Conservation (phyloP, 1,284 basidiomycete genomes). For the Irpex sp. region DNA sequence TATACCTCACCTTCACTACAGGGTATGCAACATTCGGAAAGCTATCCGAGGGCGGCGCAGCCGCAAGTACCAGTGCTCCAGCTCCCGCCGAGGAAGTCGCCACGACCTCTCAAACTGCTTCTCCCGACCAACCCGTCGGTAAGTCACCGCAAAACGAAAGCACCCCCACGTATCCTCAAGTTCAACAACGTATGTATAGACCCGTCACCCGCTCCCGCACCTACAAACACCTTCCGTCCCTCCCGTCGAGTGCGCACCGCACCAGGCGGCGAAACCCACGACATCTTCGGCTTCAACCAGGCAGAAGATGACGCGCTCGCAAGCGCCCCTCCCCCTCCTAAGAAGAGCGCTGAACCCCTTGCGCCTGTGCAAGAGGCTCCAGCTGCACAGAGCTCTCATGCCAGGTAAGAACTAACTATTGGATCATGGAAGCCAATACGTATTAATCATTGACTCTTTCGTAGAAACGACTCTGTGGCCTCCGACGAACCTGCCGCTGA, state of each 20-base stretch:
- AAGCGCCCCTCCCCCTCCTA: too few relatives aligned
- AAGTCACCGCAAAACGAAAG: background rate
- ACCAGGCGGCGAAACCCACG: constrained; percentile 44
- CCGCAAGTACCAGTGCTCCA: constrained; percentile 17
- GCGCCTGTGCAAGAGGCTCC: background rate
- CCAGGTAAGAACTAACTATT: background rate
- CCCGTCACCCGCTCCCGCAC: constrained; percentile 11
- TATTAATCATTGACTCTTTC: too few relatives aligned
- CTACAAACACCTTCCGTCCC: constrained; percentile 37
- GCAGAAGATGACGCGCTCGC: background rate
- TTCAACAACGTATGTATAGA: background rate
- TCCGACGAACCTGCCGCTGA: background rate
- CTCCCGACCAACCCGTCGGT: background rate
- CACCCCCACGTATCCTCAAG: background rate
- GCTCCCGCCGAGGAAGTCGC: constrained; percentile 3
- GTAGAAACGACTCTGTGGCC: background rate
- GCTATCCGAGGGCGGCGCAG: constrained; percentile 22
- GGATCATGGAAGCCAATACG: too few relatives aligned
- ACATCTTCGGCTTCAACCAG: constrained; percentile 35
- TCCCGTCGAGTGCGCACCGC: constrained; percentile 47
- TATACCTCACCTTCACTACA: constrained; percentile 19
- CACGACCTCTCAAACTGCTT: constrained; percentile 8
- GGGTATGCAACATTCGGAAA: constrained; percentile 62
- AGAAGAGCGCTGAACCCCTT: constrained; percentile 4
- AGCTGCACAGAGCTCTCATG: background rate